Conservation (phyloP, 2,329 filamentous ascomycete genomes). For the Spiromastix sp. region DNA sequence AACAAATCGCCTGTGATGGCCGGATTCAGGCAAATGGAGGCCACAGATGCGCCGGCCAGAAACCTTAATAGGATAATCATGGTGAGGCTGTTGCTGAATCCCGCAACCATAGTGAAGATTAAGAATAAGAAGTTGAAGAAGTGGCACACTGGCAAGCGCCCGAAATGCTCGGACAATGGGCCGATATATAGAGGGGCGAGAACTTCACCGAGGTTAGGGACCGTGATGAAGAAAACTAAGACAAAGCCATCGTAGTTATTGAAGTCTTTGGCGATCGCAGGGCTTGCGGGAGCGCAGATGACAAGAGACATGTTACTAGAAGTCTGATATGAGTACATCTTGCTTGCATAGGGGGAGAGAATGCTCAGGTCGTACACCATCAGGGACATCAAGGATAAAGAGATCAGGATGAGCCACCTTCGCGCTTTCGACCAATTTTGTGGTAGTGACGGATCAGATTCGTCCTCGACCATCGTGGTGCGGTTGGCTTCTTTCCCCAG, state of each 20-base stretch:
- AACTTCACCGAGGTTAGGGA: conserved; percentile 38
- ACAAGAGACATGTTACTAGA: conserved; percentile 2
- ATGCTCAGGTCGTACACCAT: neutral
- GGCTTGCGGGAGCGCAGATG: neutral
- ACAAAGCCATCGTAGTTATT: neutral
- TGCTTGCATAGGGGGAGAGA: neutral
- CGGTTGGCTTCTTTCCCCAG: no score
- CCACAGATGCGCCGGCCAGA: conserved; percentile 34
- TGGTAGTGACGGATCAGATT: no score
- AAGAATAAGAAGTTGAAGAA: conserved; percentile 35
- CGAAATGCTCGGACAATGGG: conserved; percentile 33
- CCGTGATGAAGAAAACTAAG: conserved; percentile 22
- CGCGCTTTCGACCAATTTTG: conserved; percentile 1
- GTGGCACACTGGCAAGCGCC: conserved; percentile 25
- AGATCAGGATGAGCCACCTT: conserved; percentile 4
- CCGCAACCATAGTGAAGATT: conserved; percentile 21
- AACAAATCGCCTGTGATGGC: conserved; percentile 56
- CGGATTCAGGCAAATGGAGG: conserved; percentile 46
- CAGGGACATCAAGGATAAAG: conserved; percentile 2
- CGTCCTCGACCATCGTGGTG: no score
- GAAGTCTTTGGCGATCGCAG: neutral
- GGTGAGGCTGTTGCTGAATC: conserved; percentile 1
- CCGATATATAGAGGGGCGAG: conserved; percentile 34
- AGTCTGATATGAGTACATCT: neutral
- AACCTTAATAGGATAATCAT: conserved; percentile 16